Evolutionary conservation across 1,284 basidiomycete species (phyloP), one percentile per base, ranked within the genome.

Genomic region (Sanghuangporus sanghuang): DNA sequence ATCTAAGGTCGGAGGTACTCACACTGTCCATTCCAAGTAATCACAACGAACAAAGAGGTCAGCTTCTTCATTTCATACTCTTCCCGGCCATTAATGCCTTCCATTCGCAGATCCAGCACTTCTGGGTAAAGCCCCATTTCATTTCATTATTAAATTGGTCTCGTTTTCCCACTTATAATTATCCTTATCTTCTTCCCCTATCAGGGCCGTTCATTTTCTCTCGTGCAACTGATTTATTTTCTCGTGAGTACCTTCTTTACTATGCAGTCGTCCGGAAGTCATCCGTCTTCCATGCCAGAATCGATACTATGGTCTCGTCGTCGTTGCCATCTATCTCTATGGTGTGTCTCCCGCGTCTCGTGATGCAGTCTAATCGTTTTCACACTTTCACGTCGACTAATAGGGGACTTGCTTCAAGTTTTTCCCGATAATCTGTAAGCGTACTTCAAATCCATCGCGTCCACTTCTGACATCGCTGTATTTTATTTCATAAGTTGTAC

Each of bases 181-280:
- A n/a, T 27, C 14, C 1, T 9, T 52, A 23, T 23, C 49, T 46
- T 46, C 44, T 18, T 32, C 53, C 53, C 35, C 36, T 5, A 14
- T 36, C n/a, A 57, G 55, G 55, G 55, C 4, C 38, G 55, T 39
- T 57, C 42, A 27, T 57, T 57, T 44, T 35, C 39, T 40, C 38
- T 57, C 42, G 42, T 57, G 9, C 55, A 57, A n/a, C 39, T 57
- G 18, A 57, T 57, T 23, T 40, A 57, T n/a, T 57, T 57, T n/a
- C 55, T 46, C 9, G 55, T 57, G 42, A 2, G 55, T 54, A 16
- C 5, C 32, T 35, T 57, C 23, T 11, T 9, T 21, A 18, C 4
- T 42, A 40, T 16, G 16, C 8, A 9, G 14, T 9, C 27, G 6
- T 38, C 23, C 3, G 23, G 6, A 21, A 36, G 39, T 23, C 12